Percentiles rank a stretch among this genome's conserved stretches.
phyloP scores from a whole-genome alignment of 192 early-diverging fungal species.

The Powellomyces hirtus region DNA sequence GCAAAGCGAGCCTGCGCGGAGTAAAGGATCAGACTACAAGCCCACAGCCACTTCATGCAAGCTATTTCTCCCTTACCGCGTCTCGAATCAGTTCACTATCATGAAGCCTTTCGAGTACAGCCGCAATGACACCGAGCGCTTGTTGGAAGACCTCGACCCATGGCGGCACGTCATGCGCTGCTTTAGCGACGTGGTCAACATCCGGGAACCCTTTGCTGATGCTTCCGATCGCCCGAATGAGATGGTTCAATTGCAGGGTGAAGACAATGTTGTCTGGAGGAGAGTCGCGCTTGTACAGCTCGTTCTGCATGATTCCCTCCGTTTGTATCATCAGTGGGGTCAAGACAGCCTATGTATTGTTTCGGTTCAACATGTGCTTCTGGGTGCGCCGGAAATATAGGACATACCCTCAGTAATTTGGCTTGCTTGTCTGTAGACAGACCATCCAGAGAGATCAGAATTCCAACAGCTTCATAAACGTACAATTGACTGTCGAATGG shows the following conservation, averaged over 20 bases:
- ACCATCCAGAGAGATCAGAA: slow-evolving; percentile 77
- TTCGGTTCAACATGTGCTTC: not conserved
- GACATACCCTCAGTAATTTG: slow-evolving; percentile 49
- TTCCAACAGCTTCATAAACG: slow-evolving; percentile 90
- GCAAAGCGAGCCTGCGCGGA: slow-evolving; percentile 44
- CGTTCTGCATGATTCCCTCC: slow-evolving; percentile 68
- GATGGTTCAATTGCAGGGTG: slow-evolving; percentile 76
- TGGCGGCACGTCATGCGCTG: slow-evolving; percentile 34
- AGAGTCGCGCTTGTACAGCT: slow-evolving; percentile 57
- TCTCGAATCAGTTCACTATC: slow-evolving; percentile 43
- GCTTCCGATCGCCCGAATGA: slow-evolving; percentile 79
- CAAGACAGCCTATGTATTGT: slow-evolving; percentile 60
- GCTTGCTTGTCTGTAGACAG: slow-evolving; percentile 69
- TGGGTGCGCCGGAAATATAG: not conserved
- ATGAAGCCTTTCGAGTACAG: slow-evolving; percentile 55
- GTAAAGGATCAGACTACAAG: slow-evolving; percentile 8
- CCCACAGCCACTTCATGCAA: not conserved
- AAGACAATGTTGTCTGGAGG: slow-evolving; percentile 64
- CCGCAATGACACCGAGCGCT: slow-evolving; percentile 72
- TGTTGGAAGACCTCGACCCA: slow-evolving; percentile 77
- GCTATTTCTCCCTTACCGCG: slow-evolving; percentile 21
- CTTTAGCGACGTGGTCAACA: slow-evolving; percentile 25
- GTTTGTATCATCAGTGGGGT: slow-evolving; percentile 75
- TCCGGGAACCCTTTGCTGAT: slow-evolving; percentile 76
- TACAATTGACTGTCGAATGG: slow-evolving; percentile 81